phyloP scores from a whole-genome alignment of 2,329 filamentous ascomycete species.

The Sporothrix phasma region DNA sequence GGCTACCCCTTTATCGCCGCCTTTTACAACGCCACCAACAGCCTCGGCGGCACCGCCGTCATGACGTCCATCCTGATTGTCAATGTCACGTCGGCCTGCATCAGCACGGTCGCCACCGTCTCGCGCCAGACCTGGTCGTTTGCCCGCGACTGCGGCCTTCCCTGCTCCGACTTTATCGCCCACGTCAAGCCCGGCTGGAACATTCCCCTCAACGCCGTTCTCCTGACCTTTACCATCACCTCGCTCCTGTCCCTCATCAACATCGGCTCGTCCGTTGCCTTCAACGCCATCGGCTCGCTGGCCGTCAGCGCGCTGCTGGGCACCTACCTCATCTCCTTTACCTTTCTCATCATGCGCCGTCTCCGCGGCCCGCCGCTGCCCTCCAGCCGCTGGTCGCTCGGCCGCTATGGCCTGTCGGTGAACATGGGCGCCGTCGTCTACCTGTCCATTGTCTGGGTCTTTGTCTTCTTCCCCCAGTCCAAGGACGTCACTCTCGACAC shows the following conservation, averaged over 20 bases:
- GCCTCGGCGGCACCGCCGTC: slow-evolving; percentile 36
- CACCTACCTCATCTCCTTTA: slow-evolving; percentile 41
- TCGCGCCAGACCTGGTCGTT: slow-evolving; percentile 50
- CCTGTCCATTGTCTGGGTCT: slow-evolving; percentile 36
- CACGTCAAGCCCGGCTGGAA: slow-evolving; percentile 25
- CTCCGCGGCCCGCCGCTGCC: slow-evolving; percentile 31
- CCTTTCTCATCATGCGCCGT: slow-evolving; percentile 35
- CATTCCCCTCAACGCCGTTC: slow-evolving; percentile 36
- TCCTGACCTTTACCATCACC: slow-evolving; percentile 37
- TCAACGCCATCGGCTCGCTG: slow-evolving; percentile 44
- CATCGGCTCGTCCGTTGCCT: slow-evolving; percentile 40
- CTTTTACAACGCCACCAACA: slow-evolving; percentile 41
- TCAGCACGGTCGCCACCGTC: slow-evolving; percentile 46
- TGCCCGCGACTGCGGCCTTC: slow-evolving; percentile 35
- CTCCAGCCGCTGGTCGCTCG: slow-evolving; percentile 32
- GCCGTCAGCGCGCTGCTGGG: slow-evolving; percentile 40
- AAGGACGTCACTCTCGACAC: slow-evolving; percentile 28
- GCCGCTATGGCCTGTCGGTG: slow-evolving; percentile 31
- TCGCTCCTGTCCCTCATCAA: slow-evolving; percentile 39
- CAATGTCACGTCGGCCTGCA: slow-evolving; percentile 38
- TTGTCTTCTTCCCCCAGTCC: slow-evolving; percentile 37
- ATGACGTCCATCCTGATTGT: slow-evolving; percentile 42
- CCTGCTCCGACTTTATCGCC: slow-evolving; percentile 31
- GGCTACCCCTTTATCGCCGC: slow-evolving; percentile 51
- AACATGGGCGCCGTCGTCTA: slow-evolving; percentile 36